Evolutionary conservation across 441 rosid species (phyloP).

Genomic region (Bocquillonia castaneifolia): DNA sequence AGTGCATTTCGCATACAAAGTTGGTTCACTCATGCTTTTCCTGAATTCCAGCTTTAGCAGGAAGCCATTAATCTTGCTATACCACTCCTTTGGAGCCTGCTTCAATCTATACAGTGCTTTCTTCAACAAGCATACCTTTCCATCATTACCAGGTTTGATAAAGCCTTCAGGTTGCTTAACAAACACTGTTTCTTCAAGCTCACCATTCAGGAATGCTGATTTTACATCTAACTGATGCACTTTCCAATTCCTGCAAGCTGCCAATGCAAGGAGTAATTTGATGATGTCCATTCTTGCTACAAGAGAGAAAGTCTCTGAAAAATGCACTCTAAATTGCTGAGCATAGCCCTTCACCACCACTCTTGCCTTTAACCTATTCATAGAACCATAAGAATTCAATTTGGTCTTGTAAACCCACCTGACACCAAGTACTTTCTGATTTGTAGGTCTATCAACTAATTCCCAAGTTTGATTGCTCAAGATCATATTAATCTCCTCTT

Average conservation of each 20-base stretch:
- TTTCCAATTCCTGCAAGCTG: not conserved
- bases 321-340: not conserved
- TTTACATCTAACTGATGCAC: not conserved
- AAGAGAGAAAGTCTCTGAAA: not conserved
- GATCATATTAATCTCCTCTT: not conserved
- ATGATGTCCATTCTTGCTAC: not conserved
- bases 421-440: not conserved
- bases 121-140: not conserved
- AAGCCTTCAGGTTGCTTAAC: not conserved
- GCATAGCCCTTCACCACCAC: not conserved
- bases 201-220: not conserved
- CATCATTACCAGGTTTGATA: not conserved
- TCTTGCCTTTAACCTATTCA: not conserved
- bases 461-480: not conserved
- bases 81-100: not conserved
- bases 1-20: not conserved
- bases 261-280: not conserved
- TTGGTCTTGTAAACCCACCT: not conserved
- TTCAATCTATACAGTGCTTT: not conserved
- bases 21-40: not conserved
- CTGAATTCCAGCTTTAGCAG: not conserved
- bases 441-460: not conserved
- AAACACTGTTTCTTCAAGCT: not conserved
- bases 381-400: not conserved
- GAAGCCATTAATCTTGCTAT: not conserved